These are phyloP conservation scores for Tillandsia fasciculata DNA, from an alignment of 176 grass and related monocot species.

Conservation along the genomic window DNA sequence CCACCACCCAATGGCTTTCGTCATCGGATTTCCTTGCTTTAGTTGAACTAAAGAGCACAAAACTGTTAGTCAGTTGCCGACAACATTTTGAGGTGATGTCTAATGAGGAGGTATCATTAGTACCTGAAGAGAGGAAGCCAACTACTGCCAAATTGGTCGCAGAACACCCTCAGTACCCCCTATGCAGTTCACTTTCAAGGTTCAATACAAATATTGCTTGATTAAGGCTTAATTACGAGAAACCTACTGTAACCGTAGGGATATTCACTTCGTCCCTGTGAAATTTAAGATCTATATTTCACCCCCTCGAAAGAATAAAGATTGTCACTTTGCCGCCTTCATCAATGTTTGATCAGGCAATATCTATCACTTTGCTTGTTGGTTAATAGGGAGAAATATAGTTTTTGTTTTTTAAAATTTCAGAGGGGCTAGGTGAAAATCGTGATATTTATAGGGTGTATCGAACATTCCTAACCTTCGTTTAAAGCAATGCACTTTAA, in stretches of 20 bases:
- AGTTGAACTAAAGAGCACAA: slow-evolving; percentile 38
- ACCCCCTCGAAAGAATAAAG: background rate
- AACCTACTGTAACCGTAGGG: too few relatives aligned
- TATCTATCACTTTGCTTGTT: too few relatives aligned
- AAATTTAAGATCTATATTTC: background rate
- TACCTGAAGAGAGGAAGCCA: slow-evolving; percentile 99
- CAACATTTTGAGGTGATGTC: background rate
- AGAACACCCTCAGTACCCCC: slow-evolving; percentile 79
- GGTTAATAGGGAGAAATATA: too few relatives aligned
- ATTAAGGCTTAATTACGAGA: slow-evolving; percentile 10
- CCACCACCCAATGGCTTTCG: slow-evolving; percentile 84
- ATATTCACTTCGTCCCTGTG: too few relatives aligned
- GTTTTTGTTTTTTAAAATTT: too few relatives aligned
- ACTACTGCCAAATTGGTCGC: slow-evolving; percentile 52
- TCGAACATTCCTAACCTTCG: too few relatives aligned
- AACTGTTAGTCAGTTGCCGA: background rate
- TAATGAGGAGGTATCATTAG: slow-evolving; percentile 2
- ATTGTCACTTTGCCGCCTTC: too few relatives aligned
- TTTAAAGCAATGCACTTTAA: background rate
- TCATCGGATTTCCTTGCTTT: slow-evolving; percentile 75
- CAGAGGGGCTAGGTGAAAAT: too few relatives aligned
- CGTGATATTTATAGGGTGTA: too few relatives aligned
- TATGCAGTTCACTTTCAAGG: slow-evolving; percentile 12
- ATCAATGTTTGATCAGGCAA: too few relatives aligned
- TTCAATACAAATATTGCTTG: too few relatives aligned